These are phyloP conservation scores for Ophiostoma sp. DNA, from an alignment of 2,329 filamentous ascomycete species.

Conservation along the genomic window DNA sequence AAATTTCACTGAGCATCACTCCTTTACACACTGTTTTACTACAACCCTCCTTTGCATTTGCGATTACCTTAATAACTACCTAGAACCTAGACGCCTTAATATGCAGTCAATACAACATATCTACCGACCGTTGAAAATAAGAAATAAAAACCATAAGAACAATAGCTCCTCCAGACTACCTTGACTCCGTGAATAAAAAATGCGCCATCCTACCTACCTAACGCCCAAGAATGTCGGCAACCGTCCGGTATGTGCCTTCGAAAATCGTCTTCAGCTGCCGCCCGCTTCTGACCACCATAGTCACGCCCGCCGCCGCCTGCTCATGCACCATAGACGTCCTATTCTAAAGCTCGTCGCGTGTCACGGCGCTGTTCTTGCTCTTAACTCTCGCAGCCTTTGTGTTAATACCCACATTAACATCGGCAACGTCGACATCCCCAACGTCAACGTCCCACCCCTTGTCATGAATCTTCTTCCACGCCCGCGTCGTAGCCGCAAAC, in stretches of 20 bases:
- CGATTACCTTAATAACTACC: not conserved
- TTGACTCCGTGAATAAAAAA: not conserved
- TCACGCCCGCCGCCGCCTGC: not conserved
- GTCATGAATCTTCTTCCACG: constrained; percentile 28
- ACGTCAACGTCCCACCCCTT: not conserved
- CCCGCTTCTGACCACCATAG: not conserved
- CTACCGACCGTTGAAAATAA: not conserved
- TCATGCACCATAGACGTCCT: not conserved
- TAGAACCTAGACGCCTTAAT: constrained; percentile 2
- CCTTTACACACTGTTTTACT: not conserved
- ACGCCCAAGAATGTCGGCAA: not conserved
- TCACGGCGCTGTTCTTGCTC: not conserved
- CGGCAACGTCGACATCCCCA: not conserved
- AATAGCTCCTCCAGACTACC: not conserved
- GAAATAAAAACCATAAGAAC: not conserved
- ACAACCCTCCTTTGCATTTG: not conserved
- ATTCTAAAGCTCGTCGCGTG: constrained; percentile 34
- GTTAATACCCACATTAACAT: too few species aligned
- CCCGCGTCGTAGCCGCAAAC: constrained; percentile 39
- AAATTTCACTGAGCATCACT: not conserved
- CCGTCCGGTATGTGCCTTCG: not conserved
- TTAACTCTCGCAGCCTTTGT: not conserved
- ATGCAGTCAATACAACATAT: constrained; percentile 11
- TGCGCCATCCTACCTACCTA: not conserved
- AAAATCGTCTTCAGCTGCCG: not conserved